Evolutionary conservation across 306 rosid species (phyloP).

Genomic region (Dryas drummondii): DNA sequence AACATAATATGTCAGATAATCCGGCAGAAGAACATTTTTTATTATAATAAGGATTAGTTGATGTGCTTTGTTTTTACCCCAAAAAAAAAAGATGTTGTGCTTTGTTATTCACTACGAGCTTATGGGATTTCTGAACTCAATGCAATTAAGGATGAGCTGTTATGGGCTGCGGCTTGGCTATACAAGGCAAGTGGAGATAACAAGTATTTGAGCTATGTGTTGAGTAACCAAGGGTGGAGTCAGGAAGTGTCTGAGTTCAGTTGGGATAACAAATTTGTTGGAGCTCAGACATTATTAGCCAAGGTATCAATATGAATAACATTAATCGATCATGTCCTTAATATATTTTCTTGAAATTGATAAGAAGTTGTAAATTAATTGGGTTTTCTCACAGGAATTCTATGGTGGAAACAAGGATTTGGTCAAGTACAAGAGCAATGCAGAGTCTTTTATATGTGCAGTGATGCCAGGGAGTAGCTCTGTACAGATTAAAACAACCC

Average conservation of each 20-base stretch:
- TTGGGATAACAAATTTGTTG: slow-evolving; percentile 89
- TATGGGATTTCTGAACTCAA: neutral
- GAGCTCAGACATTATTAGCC: slow-evolving; percentile 73
- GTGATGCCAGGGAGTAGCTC: slow-evolving; percentile 84
- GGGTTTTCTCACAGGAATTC: slow-evolving; percentile 50
- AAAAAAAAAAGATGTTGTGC: too few species aligned
- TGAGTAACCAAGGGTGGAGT: slow-evolving; percentile 70
- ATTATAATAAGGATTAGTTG: too few species aligned
- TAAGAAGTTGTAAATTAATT: neutral
- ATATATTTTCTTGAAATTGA: neutral
- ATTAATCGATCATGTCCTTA: neutral
- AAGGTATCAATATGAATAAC: slow-evolving; percentile 31
- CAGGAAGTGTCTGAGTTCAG: slow-evolving; percentile 65
- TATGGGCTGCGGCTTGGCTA: slow-evolving; percentile 90
- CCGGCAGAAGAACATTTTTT: too few species aligned
- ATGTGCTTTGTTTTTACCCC: too few species aligned
- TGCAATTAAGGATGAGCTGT: slow-evolving; percentile 64
- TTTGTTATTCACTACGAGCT: neutral
- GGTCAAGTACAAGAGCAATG: slow-evolving; percentile 51
- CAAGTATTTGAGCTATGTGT: slow-evolving; percentile 53
- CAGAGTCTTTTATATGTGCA: slow-evolving; percentile 63
- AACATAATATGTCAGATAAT: too few species aligned
- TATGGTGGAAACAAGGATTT: slow-evolving; percentile 54
- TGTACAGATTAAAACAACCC: slow-evolving; percentile 52
- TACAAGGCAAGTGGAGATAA: slow-evolving; percentile 63